A percentile compares a stretch with the other conserved stretches of the same genome.
phyloP scores from a whole-genome alignment of 2,329 filamentous ascomycete species.

The Xylaria polymorpha region DNA sequence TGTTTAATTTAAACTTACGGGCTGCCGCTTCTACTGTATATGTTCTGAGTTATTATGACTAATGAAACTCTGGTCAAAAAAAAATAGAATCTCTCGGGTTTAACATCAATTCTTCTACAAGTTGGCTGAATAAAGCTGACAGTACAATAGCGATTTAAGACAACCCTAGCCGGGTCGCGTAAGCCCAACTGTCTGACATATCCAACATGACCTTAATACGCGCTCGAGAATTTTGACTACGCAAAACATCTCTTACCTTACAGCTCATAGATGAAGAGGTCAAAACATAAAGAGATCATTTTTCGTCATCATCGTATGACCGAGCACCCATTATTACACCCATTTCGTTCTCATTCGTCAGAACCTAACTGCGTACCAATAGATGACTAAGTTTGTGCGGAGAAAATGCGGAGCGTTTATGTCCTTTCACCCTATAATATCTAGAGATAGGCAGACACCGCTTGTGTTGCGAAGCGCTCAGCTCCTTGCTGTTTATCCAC shows the following conservation, averaged over 20 bases:
- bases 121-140: background rate
- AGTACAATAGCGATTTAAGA: background rate
- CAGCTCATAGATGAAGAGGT: conserved; percentile 51
- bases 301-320: background rate
- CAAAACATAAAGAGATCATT: background rate
- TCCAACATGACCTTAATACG: background rate
- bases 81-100: background rate
- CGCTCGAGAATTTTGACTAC: background rate
- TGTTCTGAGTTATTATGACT: too few relatives aligned
- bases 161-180: background rate
- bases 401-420: conserved; percentile 30
- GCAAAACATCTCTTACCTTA: background rate
- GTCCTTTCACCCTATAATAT: background rate
- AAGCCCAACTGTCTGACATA: background rate
- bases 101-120: background rate
- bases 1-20: background rate
- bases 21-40: too few relatives aligned
- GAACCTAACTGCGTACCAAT: background rate
- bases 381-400: conserved; percentile 11
- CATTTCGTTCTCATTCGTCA: background rate
- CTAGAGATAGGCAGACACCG: conserved; percentile 11
- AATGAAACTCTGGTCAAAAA: too few relatives aligned
- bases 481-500: background rate
- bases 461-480: background rate
- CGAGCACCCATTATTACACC: background rate